Conservation (phyloP, 768 basidiomycete genomes). For the Tremella yokohamensis region DNA sequence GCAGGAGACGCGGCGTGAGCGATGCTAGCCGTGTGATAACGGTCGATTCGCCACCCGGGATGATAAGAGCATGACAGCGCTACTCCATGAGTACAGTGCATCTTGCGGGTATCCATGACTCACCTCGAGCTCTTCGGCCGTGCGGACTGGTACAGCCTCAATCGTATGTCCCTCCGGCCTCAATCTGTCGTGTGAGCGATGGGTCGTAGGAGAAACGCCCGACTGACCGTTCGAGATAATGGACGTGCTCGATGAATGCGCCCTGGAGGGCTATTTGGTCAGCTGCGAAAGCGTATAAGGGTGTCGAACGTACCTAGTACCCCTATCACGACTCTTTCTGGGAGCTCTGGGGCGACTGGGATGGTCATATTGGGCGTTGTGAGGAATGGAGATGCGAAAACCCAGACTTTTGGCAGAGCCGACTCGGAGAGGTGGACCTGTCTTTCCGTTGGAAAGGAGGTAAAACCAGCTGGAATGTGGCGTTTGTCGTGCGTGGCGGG, state of each 20-base stretch:
- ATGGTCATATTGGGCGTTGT: slow-evolving; percentile 20
- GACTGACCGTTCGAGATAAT: slow-evolving; percentile 61
- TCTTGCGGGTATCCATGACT: not conserved
- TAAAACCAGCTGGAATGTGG: too few species aligned
- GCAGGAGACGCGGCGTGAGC: slow-evolving; percentile 68
- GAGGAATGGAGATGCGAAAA: not conserved
- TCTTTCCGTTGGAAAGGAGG: too few species aligned
- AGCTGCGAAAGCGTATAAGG: not conserved
- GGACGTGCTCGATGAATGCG: slow-evolving; percentile 82
- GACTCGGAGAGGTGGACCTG: too few species aligned
- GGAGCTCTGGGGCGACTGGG: slow-evolving; percentile 4
- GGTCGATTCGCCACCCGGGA: slow-evolving; percentile 95
- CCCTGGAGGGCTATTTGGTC: slow-evolving; percentile 73
- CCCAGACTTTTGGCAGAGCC: not conserved
- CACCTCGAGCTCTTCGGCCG: slow-evolving; percentile 63
- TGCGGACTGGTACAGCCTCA: slow-evolving; percentile 61
- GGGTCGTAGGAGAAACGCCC: slow-evolving; percentile 32
- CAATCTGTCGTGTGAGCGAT: slow-evolving; percentile 23
- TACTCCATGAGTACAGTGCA: slow-evolving; percentile 1
- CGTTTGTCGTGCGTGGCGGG: too few species aligned
- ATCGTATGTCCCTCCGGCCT: slow-evolving; percentile 30
- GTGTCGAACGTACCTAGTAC: slow-evolving; percentile 33
- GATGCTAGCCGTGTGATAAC: slow-evolving; percentile 72
- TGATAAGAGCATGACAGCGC: slow-evolving; percentile 76
- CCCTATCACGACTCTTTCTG: slow-evolving; percentile 32